These are phyloP conservation scores for Populus ilicifolia DNA, from an alignment of 345 rosid species.

Conservation along the genomic window DNA sequence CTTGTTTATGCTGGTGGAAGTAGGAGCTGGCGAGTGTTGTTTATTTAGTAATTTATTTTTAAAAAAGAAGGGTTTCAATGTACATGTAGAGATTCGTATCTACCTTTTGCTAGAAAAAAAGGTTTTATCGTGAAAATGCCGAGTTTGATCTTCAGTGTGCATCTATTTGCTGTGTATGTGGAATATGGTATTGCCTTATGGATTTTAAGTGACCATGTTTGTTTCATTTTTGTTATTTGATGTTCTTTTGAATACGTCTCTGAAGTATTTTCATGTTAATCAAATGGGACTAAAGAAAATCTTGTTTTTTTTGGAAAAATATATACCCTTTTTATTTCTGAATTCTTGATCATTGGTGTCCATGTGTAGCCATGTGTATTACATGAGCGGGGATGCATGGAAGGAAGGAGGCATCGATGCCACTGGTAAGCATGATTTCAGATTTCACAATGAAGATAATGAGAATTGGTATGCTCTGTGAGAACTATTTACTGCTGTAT, in stretches of 20 bases:
- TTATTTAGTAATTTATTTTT: neutral
- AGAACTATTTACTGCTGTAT: neutral
- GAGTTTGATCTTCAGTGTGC: neutral
- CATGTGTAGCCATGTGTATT: conserved; percentile 76
- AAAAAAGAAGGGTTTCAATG: neutral
- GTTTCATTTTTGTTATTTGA: neutral
- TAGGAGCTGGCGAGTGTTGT: neutral
- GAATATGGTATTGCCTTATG: neutral
- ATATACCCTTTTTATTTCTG: conserved; percentile 13
- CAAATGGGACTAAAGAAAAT: neutral
- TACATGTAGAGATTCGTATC: neutral
- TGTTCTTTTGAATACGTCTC: neutral
- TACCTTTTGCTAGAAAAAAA: neutral
- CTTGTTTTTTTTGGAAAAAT: neutral
- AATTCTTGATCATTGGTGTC: conserved; percentile 33
- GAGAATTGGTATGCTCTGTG: neutral
- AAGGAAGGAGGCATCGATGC: conserved; percentile 98
- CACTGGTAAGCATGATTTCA: conserved; percentile 57
- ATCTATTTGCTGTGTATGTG: neutral
- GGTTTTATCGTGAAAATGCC: neutral
- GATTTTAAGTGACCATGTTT: neutral
- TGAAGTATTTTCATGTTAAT: neutral
- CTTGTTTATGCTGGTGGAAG: neutral
- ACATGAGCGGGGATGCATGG: conserved; percentile 99
- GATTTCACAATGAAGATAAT: neutral